These are phyloP conservation scores for Dendrobium huoshanense DNA, from an alignment of 106 monocot species.

Conservation along the genomic window DNA sequence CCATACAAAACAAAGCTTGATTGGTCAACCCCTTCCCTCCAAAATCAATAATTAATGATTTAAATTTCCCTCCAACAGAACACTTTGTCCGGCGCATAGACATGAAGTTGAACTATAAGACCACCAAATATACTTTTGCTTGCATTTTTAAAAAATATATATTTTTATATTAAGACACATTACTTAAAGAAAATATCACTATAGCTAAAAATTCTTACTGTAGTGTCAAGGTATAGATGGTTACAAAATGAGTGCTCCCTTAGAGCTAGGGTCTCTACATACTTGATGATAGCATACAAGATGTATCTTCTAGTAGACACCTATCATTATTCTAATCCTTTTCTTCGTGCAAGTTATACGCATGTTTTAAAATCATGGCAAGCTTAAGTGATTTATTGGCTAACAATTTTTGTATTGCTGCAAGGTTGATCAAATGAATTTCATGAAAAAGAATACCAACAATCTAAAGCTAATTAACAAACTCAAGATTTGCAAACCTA, in stretches of 20 bases:
- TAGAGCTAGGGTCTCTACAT: not conserved
- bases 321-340: not conserved
- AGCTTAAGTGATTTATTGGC: too few relatives aligned
- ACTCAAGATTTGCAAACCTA: not conserved
- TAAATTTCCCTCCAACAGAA: too few relatives aligned
- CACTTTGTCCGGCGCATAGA: too few relatives aligned
- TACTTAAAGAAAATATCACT: not conserved
- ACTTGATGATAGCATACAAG: not conserved
- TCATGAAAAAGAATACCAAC: not conserved
- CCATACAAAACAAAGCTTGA: too few relatives aligned
- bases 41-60: too few relatives aligned
- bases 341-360: not conserved
- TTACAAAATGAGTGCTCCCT: not conserved
- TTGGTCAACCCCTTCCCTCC: too few relatives aligned
- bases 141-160: not conserved
- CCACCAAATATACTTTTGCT: not conserved
- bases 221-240: not conserved
- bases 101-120: too few relatives aligned
- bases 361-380: not conserved
- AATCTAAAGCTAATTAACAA: not conserved
- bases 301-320: not conserved
- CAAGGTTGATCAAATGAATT: not conserved
- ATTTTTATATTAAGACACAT: not conserved
- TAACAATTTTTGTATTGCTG: not conserved
- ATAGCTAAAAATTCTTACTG: not conserved